Percentiles rank a stretch among this genome's conserved stretches.
phyloP scores from a whole-genome alignment of 2,329 filamentous ascomycete species.

The Karstenula rhodostoma region DNA sequence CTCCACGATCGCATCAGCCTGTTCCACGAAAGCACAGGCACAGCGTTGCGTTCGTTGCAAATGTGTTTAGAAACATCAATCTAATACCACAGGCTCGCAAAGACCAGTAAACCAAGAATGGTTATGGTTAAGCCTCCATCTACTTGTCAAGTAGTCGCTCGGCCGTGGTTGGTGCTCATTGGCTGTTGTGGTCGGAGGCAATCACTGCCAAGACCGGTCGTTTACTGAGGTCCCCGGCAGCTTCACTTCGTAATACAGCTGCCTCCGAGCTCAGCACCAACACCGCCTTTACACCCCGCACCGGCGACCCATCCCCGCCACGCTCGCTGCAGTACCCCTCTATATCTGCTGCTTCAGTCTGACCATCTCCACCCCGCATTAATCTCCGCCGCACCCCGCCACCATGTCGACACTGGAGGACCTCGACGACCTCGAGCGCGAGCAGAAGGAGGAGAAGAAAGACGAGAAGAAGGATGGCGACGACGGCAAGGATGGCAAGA shows the following conservation, averaged over 20 bases:
- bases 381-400: conserved; percentile 33
- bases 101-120: too few species aligned
- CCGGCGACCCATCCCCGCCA: neutral
- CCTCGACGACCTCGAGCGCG: conserved; percentile 86
- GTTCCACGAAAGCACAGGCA: too few species aligned
- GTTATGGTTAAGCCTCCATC: too few species aligned
- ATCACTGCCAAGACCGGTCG: conserved; percentile 11
- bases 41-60: too few species aligned
- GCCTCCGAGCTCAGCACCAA: conserved; percentile 12
- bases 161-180: conserved; percentile 1
- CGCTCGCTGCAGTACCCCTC: neutral
- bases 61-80: too few species aligned
- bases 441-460: conserved; percentile 76
- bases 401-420: conserved; percentile 90
- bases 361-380: neutral
- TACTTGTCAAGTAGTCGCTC: too few species aligned
- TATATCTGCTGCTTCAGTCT: neutral
- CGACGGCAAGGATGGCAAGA: conserved; percentile 63
- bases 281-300: conserved; percentile 9
- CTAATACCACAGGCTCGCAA: too few species aligned
- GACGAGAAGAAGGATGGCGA: conserved; percentile 62
- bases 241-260: conserved; percentile 15
- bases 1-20: too few species aligned
- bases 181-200: conserved; percentile 1
- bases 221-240: conserved; percentile 10